These are phyloP conservation scores for Amorphotheca resinae DNA, from an alignment of 495 filamentous ascomycete species.

Conservation along the genomic window DNA sequence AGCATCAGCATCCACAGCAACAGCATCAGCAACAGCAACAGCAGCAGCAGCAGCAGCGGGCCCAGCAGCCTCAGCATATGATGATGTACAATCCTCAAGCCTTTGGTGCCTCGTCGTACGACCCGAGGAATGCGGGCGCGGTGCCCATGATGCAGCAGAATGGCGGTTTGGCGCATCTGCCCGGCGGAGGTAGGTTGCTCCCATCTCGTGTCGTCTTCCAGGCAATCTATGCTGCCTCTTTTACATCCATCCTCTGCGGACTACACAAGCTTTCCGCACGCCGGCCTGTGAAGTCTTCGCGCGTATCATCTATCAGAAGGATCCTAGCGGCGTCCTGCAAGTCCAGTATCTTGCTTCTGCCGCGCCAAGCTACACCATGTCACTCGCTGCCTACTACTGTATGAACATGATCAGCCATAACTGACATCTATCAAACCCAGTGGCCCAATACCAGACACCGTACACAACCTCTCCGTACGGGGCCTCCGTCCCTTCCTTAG, in stretches of 20 bases:
- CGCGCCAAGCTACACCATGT: too few relatives aligned
- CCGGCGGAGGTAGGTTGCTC: conserved; percentile 16
- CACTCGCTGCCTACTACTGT: too few relatives aligned
- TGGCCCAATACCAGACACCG: conserved; percentile 37
- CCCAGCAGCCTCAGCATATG: conserved; percentile 21
- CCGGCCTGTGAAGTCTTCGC: background rate
- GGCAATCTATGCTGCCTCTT: background rate
- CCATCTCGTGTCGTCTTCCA: background rate
- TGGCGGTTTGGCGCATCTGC: conserved; percentile 21
- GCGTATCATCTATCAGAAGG: background rate
- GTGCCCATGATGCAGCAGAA: conserved; percentile 23
- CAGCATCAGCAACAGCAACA: conserved; percentile 6
- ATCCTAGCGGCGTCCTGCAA: too few relatives aligned
- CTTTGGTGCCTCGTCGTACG: conserved; percentile 5
- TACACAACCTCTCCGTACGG: conserved; percentile 40
- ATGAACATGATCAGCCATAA: too few relatives aligned
- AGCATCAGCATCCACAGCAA: conserved; percentile 16
- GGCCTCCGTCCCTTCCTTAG: conserved; percentile 23
- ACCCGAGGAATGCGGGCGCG: conserved; percentile 17
- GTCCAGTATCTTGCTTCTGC: too few relatives aligned
- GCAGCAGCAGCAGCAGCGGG: too few relatives aligned
- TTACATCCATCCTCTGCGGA: background rate
- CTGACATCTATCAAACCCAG: conserved; percentile 23
- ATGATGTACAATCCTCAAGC: conserved; percentile 22
- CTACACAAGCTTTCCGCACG: background rate